phyloP scores from a whole-genome alignment of 345 rosid species.

The Syzygium aromaticum region DNA sequence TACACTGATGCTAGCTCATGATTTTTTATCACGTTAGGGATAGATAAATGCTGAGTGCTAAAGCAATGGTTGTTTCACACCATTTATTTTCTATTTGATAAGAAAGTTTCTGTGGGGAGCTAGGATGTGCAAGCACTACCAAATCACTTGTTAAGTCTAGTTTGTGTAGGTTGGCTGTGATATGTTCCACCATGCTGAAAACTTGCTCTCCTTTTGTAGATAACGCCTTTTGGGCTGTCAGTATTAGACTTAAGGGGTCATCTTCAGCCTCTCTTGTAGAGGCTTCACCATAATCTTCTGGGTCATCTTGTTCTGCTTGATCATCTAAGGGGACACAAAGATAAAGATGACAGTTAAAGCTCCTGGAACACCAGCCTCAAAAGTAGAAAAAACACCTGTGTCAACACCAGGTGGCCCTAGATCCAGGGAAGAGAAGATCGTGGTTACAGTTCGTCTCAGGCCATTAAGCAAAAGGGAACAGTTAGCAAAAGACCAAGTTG shows the following conservation, averaged over 20 bases:
- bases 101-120: neutral
- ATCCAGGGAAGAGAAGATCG: slow-evolving; percentile 89
- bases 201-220: neutral
- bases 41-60: neutral
- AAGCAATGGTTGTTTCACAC: neutral
- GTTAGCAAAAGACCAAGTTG: slow-evolving; percentile 76
- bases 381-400: slow-evolving; percentile 64
- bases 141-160: slow-evolving; percentile 3
- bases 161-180: neutral
- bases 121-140: neutral
- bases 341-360: slow-evolving; percentile 40
- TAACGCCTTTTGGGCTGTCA: neutral
- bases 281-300: neutral
- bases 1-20: neutral
- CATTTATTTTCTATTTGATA: neutral
- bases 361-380: slow-evolving; percentile 81
- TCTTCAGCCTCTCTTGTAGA: neutral
- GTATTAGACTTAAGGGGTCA: neutral
- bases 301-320: neutral
- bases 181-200: neutral
- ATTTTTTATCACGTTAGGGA: neutral
- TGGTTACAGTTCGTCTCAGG: slow-evolving; percentile 88
- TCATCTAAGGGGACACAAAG: neutral
- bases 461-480: slow-evolving; percentile 88
- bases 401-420: slow-evolving; percentile 70